Conservation (phyloP, 495 filamentous ascomycete genomes). For the Neurospora cerealis region DNA sequence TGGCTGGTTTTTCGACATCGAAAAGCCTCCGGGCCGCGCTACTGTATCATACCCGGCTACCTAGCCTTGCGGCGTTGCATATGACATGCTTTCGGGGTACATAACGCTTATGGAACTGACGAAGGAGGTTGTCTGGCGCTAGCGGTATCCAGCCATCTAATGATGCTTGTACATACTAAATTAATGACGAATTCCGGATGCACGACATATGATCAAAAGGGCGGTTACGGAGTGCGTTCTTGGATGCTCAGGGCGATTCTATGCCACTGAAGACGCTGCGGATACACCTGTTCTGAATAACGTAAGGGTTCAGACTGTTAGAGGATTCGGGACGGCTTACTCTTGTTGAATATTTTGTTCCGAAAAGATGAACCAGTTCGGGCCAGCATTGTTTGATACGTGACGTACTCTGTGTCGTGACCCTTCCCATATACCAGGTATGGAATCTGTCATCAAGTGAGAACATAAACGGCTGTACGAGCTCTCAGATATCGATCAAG, state of each 20-base stretch:
- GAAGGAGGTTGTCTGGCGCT: constrained; percentile 7
- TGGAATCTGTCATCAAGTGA: background rate
- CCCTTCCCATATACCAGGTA: background rate
- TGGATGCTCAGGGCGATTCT: background rate
- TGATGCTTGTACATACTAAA: constrained; percentile 3
- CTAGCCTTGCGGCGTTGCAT: background rate
- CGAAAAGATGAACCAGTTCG: background rate
- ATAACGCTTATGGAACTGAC: constrained; percentile 6
- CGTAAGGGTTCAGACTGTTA: background rate
- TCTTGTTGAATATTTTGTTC: background rate
- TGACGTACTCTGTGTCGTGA: background rate
- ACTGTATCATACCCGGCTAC: background rate
- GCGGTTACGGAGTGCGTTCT: background rate
- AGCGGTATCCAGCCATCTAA: background rate
- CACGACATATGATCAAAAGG: background rate
- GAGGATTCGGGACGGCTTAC: background rate
- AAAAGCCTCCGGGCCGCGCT: background rate
- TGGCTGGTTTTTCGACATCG: background rate
- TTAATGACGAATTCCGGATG: constrained; percentile 3
- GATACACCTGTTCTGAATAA: background rate
- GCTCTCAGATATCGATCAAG: background rate
- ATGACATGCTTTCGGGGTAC: background rate
- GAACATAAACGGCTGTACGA: background rate
- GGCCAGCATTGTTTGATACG: background rate
- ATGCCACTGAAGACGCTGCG: background rate